These are phyloP conservation scores for Phalaenopsis aphrodite DNA, from an alignment of 106 monocot species.

Conservation along the genomic window DNA sequence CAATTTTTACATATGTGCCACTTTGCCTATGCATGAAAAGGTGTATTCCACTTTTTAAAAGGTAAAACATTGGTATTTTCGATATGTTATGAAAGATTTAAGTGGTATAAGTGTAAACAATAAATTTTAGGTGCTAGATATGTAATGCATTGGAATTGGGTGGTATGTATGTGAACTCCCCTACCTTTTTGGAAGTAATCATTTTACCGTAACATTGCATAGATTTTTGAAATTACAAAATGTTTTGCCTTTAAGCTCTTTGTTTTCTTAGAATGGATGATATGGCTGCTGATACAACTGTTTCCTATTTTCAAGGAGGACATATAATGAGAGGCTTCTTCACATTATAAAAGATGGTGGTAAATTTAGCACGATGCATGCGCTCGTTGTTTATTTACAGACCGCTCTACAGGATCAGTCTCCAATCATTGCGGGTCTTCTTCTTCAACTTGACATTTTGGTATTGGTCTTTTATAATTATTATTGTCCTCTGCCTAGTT, in stretches of 20 bases:
- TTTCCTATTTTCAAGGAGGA: conserved; percentile 20
- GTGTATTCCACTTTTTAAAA: no score
- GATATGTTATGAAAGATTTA: no score
- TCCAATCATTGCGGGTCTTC: conserved; percentile 43
- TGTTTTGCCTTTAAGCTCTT: not conserved
- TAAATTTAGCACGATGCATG: conserved; percentile 45
- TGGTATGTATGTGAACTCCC: no score
- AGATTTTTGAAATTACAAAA: not conserved
- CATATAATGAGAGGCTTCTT: conserved; percentile 33
- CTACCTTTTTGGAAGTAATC: not conserved
- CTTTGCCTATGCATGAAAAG: no score
- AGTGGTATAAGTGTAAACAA: no score
- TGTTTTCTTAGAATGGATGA: not conserved
- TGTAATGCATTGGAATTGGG: no score
- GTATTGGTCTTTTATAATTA: conserved; percentile 13
- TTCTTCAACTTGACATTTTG: conserved; percentile 60
- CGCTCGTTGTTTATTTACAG: conserved; percentile 43
- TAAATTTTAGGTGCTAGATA: no score
- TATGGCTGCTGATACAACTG: conserved; percentile 3
- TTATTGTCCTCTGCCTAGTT: not conserved
- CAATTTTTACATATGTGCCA: no score
- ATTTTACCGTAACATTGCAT: not conserved
- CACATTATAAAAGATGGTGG: conserved; percentile 36
- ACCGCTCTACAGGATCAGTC: conserved; percentile 36
- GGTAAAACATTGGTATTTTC: no score